Conservation (phyloP, 2,329 filamentous ascomycete genomes). For the Fusarium sp. region DNA sequence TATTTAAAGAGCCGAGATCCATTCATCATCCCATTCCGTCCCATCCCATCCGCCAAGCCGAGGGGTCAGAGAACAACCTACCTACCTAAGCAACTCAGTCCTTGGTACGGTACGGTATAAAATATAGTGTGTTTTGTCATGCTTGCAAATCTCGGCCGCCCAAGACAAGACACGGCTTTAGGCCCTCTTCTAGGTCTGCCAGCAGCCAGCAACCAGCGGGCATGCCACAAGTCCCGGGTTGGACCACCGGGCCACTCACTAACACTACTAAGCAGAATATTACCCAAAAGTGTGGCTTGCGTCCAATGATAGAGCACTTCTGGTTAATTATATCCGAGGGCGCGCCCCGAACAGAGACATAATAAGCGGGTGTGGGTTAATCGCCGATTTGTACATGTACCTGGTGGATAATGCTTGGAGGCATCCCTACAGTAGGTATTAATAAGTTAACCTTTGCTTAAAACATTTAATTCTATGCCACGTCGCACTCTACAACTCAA, state of each 20-base stretch:
- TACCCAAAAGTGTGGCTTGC: slow-evolving; percentile 5
- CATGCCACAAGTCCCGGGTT: slow-evolving; percentile 7
- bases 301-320: slow-evolving; percentile 26
- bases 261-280: slow-evolving; percentile 17
- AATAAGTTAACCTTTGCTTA: slow-evolving; percentile 2
- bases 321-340: slow-evolving; percentile 34
- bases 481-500: not conserved
- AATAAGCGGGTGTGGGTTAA: slow-evolving; percentile 23
- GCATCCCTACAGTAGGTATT: slow-evolving; percentile 1
- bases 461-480: not conserved
- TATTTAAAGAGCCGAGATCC: slow-evolving; percentile 33
- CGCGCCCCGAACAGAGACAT: slow-evolving; percentile 32
- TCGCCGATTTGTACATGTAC: slow-evolving; percentile 38
- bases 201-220: slow-evolving; percentile 2
- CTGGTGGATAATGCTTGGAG: slow-evolving; percentile 6
- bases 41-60: slow-evolving; percentile 29
- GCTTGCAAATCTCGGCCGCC: slow-evolving; percentile 43
- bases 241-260: not conserved
- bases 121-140: slow-evolving; percentile 36
- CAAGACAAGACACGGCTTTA: slow-evolving; percentile 8
- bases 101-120: no score
- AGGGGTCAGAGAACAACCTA: not conserved
- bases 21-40: slow-evolving; percentile 24
- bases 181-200: not conserved
- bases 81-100: no score